These are phyloP conservation scores for Oidiodendron maius DNA, from an alignment of 495 filamentous ascomycete genomes.

Conservation along the genomic window DNA sequence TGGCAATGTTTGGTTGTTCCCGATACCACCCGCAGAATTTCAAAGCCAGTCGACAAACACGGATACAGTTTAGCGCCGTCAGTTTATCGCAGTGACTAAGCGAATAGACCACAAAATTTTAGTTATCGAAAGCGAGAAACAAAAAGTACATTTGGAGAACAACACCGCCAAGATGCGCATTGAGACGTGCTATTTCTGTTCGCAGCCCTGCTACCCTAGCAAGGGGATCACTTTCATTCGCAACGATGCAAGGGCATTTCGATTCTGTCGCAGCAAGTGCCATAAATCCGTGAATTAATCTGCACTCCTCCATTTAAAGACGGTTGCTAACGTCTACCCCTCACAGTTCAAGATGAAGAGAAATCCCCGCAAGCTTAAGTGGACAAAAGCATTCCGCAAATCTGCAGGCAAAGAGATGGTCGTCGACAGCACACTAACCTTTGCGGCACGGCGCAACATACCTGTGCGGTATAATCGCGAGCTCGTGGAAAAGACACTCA, in stretches of 20 bases:
- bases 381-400: constrained; percentile 81
- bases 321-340: background rate
- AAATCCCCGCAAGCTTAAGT: constrained; percentile 70
- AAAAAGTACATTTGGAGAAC: constrained; percentile 1
- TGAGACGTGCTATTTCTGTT: constrained; percentile 91
- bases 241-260: constrained; percentile 63
- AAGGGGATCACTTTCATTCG: constrained; percentile 86
- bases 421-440: constrained; percentile 88
- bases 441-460: constrained; percentile 87
- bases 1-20: background rate
- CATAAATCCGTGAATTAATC: no score
- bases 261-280: constrained; percentile 82
- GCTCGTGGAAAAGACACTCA: constrained; percentile 76
- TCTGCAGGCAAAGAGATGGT: constrained; percentile 84
- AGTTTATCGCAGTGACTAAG: constrained; percentile 4
- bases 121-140: background rate
- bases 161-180: constrained; percentile 46
- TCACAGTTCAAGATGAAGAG: constrained; percentile 91
- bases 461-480: constrained; percentile 94
- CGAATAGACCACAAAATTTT: constrained; percentile 6
- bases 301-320: no score
- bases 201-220: constrained; percentile 74
- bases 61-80: constrained; percentile 20
- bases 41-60: constrained; percentile 19
- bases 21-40: constrained; percentile 8